Base-by-base conservation (phyloP, 179 eudicot genomes). In the Camellia oleifera region DNA sequence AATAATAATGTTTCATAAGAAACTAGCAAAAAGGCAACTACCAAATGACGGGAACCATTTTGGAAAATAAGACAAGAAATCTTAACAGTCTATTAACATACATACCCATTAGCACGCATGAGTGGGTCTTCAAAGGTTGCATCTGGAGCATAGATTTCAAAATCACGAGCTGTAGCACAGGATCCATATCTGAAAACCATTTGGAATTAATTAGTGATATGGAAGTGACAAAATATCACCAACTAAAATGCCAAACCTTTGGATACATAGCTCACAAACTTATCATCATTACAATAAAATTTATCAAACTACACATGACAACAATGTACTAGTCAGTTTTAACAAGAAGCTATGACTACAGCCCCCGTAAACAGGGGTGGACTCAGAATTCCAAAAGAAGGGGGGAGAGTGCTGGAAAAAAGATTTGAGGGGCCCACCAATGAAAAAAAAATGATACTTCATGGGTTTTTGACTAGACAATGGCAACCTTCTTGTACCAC, bases 61-160 rank as follows among this genome's bases (percentile, higher is more conserved):
- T 9, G 10, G 13, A 3, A 46, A 4, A 63, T 15, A 77, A 4
- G 12, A 77, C 2, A 50, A 53, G 40, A 60, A 63, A 52, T 42
- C 32, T 17, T 20, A 48, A 45, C 42, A 42, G 56, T 46, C 18
- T 18, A 82, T 60, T n/a, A 52, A 17, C 17, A 15, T 4, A 73
- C 89, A 52, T 89, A 94, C 97, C 98, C 94, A 45, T 83, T 86
- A 77, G 93, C 98, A 82, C 91, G 68, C 97, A 92, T 92, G 60
- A 94, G 93, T 8, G 94, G 98, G 70, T 94, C 98, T 83, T 94
- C 98, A 78, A 94, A 94, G 26, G 93, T 91, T 65, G 98, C 97
- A 83, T 91, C 57, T 0, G 89, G 87, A 60, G 92, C 89, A 83
- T 94, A 92, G 64, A 94, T 94, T 81, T 92, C 95, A 75, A 91